Evolutionary conservation across 2,329 filamentous ascomycete genomes (phyloP), one percentile per base, ranked within the genome.

Genomic region (Zymoseptoria crescenta): DNA sequence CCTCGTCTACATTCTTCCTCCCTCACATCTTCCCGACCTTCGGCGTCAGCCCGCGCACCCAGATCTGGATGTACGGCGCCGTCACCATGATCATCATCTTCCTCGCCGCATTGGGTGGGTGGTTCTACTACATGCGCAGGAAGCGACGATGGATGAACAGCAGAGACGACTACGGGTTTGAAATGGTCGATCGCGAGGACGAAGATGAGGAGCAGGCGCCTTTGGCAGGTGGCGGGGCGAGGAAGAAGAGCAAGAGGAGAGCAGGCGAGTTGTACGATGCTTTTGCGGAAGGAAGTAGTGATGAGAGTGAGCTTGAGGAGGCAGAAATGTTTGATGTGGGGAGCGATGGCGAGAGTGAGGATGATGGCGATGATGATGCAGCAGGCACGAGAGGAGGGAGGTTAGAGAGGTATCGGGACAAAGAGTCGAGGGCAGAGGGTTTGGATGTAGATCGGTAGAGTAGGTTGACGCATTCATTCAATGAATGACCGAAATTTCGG

Each of bases 191-290:
- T 67, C 88, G 92, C 58, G 88, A 91, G 20, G 91, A 96, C 28
- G 74, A 74, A 28, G 68, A 71, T 29, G 77, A 77, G 13, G 66
- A 66, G 79, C 49, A 41, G 6, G 59, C 61, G 16, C 56, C 59
- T 6, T 53, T 66, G 19, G 58, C 63, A 9, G 74, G 59, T 74
- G 79, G 76, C 19, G 52, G 49, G 3, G 59, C 59, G 6, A 77
- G 79, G 59, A 80, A 45, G 35, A 45, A 45, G 35, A 13, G 35
- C 64, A 67, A 81, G 75, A 73, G 79, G 64, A 79, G 90, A 20
- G 94, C 91, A 1, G 91, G 93, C 28, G 93, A 97, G 77, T 77
- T 99, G 51, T 99, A 99, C 73, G 94, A 99, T 78, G 94, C 94
- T 4, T 99, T 99, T 80, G 94, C 94, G 0, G 92, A 90, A 16